Percentiles rank a stretch among this genome's conserved stretches.
These are phyloP conservation scores for Poa annua DNA, from an alignment of 176 grass and related monocot genomes.

Conservation along the genomic window DNA sequence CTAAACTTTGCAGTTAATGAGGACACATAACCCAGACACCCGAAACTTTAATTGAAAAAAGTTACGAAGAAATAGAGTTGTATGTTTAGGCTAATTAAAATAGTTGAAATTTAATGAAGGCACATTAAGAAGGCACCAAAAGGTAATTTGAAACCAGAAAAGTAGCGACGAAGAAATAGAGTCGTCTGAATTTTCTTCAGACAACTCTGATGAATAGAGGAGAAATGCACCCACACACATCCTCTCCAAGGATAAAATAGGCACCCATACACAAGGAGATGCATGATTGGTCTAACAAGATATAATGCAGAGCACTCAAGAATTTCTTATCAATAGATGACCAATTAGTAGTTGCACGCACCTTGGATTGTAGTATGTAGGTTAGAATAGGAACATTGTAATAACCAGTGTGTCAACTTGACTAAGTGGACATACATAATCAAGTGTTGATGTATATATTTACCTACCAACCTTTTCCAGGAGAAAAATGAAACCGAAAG, in stretches of 20 bases:
- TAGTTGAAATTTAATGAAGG: not conserved
- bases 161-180: not conserved
- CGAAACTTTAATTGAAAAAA: not conserved
- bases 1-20: not conserved
- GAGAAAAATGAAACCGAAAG: not conserved
- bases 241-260: not conserved
- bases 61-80: not conserved
- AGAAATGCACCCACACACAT: not conserved
- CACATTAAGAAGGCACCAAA: not conserved
- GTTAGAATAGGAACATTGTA: conserved; percentile 11
- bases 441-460: conserved; percentile 6
- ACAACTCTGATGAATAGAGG: not conserved
- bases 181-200: not conserved
- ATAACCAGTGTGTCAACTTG: conserved; percentile 11
- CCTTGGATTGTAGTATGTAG: conserved; percentile 15
- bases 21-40: not conserved
- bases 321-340: conserved; percentile 13
- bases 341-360: conserved; percentile 8
- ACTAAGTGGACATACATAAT: not conserved
- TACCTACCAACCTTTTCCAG: conserved; percentile 27
- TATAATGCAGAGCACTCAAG: conserved; percentile 8
- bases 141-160: conserved; percentile 12
- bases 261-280: not conserved
- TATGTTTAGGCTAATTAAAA: not conserved
- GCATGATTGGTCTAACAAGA: not conserved